phyloP scores from a whole-genome alignment of 129 eudicot genomes.

The Heracleum sosnowskyi region DNA sequence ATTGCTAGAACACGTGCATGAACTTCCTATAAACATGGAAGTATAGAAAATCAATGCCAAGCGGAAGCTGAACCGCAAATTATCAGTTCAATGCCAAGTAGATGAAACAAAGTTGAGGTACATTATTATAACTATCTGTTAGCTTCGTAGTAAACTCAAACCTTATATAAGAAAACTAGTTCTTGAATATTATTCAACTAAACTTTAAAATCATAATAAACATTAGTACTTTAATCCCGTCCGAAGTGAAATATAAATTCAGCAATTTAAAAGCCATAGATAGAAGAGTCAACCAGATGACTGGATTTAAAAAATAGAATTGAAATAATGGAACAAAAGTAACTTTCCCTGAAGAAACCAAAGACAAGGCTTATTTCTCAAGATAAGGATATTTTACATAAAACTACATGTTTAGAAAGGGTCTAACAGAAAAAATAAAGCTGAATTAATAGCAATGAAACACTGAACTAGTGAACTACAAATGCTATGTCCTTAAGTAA shows the following conservation, averaged over 20 bases:
- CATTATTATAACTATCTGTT: background rate
- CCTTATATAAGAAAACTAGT: background rate
- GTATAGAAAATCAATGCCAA: background rate
- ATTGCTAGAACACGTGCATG: slow-evolving; percentile 47
- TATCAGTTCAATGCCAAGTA: background rate
- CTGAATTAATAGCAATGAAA: background rate
- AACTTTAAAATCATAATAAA: background rate
- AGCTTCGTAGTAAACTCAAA: background rate
- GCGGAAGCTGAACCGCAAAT: background rate
- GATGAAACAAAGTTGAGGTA: background rate
- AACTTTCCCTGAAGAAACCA: background rate
- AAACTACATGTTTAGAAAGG: background rate
- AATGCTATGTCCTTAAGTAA: background rate
- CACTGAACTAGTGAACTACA: background rate
- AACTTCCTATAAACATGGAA: slow-evolving; percentile 31
- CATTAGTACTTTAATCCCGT: background rate
- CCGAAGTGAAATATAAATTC: background rate
- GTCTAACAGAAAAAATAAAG: background rate
- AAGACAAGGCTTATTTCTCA: background rate
- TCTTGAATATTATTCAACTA: background rate
- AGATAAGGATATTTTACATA: background rate
- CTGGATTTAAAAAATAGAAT: background rate
- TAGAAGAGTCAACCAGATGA: background rate
- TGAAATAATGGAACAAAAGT: background rate
- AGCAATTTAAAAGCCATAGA: background rate